Evolutionary conservation across 805 yeast species (phyloP).

Genomic region (Ogataea minuta): DNA sequence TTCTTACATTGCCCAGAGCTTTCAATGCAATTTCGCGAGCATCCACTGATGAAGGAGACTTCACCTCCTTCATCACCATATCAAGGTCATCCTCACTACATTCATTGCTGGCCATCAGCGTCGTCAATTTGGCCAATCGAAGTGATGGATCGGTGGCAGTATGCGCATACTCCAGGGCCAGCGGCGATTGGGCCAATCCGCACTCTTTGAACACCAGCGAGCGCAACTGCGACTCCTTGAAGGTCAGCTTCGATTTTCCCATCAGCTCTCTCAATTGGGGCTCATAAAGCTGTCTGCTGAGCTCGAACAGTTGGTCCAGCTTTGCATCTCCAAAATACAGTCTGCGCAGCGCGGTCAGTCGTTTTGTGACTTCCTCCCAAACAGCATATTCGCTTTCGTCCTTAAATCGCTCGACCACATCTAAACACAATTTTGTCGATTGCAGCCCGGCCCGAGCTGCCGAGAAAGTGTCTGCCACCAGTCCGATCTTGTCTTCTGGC

Average conservation of each 20-base stretch:
- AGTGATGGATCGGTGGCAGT: constrained; percentile 38
- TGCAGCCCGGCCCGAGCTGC: constrained; percentile 47
- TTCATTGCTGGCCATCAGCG: constrained; percentile 41
- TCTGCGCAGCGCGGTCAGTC: constrained; percentile 36
- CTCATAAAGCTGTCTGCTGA: constrained; percentile 35
- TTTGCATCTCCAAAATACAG: constrained; percentile 38
- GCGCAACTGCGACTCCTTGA: constrained; percentile 33
- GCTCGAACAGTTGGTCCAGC: constrained; percentile 30
- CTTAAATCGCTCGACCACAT: constrained; percentile 37
- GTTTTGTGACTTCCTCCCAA: constrained; percentile 52
- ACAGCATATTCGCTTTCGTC: constrained; percentile 43
- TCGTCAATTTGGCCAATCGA: constrained; percentile 41
- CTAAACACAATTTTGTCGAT: constrained; percentile 43
- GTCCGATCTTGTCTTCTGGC: constrained; percentile 50
- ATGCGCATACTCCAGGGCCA: constrained; percentile 19
- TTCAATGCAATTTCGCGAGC: constrained; percentile 54
- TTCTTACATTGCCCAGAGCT: constrained; percentile 50
- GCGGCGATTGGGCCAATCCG: constrained; percentile 39
- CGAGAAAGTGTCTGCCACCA: constrained; percentile 51
- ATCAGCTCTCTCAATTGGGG: constrained; percentile 29
- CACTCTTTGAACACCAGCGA: constrained; percentile 41
- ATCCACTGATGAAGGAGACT: constrained; percentile 52
- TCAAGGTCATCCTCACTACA: constrained; percentile 37
- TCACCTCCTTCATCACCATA: constrained; percentile 44
- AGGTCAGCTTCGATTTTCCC: constrained; percentile 17